Evolutionary conservation across 2,329 filamentous ascomycete genomes (phyloP), one percentile per base, ranked within the genome.

Genomic region (Colletotrichum lini): DNA sequence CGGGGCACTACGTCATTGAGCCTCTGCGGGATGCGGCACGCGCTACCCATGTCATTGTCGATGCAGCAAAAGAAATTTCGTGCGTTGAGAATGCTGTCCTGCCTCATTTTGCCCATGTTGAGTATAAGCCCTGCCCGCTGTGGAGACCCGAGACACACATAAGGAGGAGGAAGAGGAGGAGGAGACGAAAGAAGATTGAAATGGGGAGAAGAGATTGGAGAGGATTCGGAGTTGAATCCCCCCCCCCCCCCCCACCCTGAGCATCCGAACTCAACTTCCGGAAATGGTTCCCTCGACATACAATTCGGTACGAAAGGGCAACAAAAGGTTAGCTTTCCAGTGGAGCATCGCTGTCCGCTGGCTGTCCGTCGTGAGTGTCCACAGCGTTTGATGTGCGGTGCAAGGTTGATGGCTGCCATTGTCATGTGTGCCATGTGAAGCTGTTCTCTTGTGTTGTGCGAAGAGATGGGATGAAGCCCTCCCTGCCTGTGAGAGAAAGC

Each of bases 1-100:
- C 66, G 66, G 70, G 59, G 42, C 70, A 18, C 54, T 69, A 70
- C 66, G 70, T 72, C 70, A 72, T 69, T 60, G 26, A 60, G 53
- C 69, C 58, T 69, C 45, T 56, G 42, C 44, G 62, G 67, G 67
- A 70, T 65, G 54, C 70, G 65, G 59, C 52, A 35, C 54, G 54
- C 59, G 35, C 23, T 30, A 47, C 35, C 58, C 64, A 63, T 62
- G 65, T 35, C 53, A 50, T 21, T 18, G 58, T 49, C 49, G 49
- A 53, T 15, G 50, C 30, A 35, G 50, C 7, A 2, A 42, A 65
- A 61, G 66, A 72, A 49, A 72, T 72, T 70, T 70, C 70, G 66
- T 52, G 70, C 69, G 47, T 72, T 8, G 45, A 60, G 26, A 53
- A 50, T 40, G 26, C 21, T 42, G 40, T 8, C 65, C 54, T 56